A percentile compares a stretch with the other conserved stretches of the same genome.
These are phyloP conservation scores for Geotrichum klebahnii DNA, from an alignment of 1,139 yeast genomes.

Conservation along the genomic window DNA sequence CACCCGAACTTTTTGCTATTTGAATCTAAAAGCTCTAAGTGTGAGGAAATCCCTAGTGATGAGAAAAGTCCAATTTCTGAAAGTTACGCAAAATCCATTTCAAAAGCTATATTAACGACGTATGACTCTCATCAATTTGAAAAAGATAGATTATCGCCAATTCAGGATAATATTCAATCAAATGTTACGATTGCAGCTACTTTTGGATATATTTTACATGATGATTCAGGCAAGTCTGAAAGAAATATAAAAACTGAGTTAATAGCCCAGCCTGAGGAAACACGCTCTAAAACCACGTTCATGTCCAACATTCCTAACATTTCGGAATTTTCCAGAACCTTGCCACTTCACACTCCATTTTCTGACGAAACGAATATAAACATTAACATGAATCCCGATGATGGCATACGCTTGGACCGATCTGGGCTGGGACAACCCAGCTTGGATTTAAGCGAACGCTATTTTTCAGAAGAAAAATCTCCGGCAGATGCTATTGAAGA, in stretches of 20 bases:
- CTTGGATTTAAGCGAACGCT: conserved; percentile 7
- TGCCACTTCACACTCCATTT: conserved; percentile 27
- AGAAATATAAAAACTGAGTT: not conserved
- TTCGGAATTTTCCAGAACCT: conserved; percentile 31
- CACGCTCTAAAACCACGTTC: conserved; percentile 28
- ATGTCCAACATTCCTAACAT: conserved; percentile 35
- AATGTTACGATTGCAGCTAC: conserved; percentile 36
- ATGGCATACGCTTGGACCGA: conserved; percentile 4
- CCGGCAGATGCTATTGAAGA: conserved; percentile 17
- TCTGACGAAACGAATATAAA: not conserved
- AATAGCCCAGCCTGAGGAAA: conserved; percentile 6
- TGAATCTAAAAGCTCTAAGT: not conserved
- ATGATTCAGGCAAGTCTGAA: conserved; percentile 11
- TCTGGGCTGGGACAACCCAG: not conserved
- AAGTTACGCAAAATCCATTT: conserved; percentile 9
- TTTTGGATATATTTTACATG: conserved; percentile 35
- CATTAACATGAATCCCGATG: conserved; percentile 11
- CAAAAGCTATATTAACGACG: conserved; percentile 14
- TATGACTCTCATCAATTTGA: conserved; percentile 9
- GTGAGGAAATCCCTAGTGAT: conserved; percentile 2
- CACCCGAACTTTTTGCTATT: conserved; percentile 2
- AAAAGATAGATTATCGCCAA: not conserved
- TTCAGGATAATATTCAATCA: conserved; percentile 16
- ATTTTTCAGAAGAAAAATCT: conserved; percentile 11
- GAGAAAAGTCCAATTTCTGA: conserved; percentile 4